A percentile compares a stretch with the other conserved stretches of the same genome.
These are phyloP conservation scores for Scalesia atractyloides DNA, from an alignment of 129 eudicot genomes.

Conservation along the genomic window DNA sequence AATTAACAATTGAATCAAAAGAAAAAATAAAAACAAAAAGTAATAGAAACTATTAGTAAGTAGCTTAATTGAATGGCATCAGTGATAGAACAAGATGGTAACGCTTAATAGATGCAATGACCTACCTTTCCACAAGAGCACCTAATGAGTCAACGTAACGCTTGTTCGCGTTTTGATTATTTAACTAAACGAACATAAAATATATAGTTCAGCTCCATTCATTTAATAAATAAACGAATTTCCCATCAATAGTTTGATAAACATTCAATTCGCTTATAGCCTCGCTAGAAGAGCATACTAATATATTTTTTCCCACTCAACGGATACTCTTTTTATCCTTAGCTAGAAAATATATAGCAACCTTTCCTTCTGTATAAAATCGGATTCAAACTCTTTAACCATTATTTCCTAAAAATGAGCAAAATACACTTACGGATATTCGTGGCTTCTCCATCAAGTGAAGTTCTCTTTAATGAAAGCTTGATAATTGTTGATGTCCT, in stretches of 20 bases:
- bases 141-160: too few relatives aligned
- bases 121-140: too few relatives aligned
- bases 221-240: too few relatives aligned
- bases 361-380: not conserved
- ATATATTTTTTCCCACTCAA: not conserved
- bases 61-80: too few relatives aligned
- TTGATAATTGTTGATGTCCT: conserved; percentile 66
- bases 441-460: conserved; percentile 65
- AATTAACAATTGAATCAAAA: too few relatives aligned
- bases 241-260: not conserved
- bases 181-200: not conserved
- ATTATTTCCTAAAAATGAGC: not conserved
- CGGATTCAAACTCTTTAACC: not conserved
- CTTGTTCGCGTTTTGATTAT: not conserved
- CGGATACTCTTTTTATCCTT: not conserved
- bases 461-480: conserved; percentile 69
- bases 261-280: not conserved
- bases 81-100: too few relatives aligned
- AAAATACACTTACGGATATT: conserved; percentile 47
- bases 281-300: not conserved
- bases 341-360: not conserved
- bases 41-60: too few relatives aligned
- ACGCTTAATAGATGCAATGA: too few relatives aligned
- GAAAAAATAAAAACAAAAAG: too few relatives aligned
- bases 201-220: not conserved